These are phyloP conservation scores for Aquilaria malaccensis DNA, from an alignment of 345 rosid genomes.

Conservation along the genomic window DNA sequence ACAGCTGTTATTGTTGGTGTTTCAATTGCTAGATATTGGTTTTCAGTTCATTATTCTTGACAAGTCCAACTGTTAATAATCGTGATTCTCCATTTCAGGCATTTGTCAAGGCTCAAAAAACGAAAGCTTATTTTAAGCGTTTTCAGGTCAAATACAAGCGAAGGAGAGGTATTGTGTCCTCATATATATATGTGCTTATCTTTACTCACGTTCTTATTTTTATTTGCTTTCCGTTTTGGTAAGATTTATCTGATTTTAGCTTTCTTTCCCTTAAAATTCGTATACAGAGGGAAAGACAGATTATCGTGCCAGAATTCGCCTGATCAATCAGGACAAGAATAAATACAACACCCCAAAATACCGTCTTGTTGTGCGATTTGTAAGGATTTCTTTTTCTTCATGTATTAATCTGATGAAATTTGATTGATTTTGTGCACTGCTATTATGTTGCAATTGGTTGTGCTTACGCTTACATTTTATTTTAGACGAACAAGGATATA, in stretches of 20 bases:
- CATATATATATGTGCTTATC: neutral
- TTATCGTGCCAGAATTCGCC: conserved; percentile 76
- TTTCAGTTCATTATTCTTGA: too few species aligned
- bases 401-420: too few species aligned
- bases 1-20: too few species aligned
- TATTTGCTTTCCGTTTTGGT: neutral
- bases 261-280: neutral
- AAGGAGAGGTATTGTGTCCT: conserved; percentile 42
- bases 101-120: conserved; percentile 55
- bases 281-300: conserved; percentile 78
- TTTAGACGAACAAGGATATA: conserved; percentile 63
- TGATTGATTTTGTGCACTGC: too few species aligned
- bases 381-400: conserved; percentile 11
- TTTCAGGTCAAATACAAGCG: conserved; percentile 71
- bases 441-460: too few species aligned
- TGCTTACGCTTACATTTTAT: conserved; percentile 13
- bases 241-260: neutral
- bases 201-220: neutral
- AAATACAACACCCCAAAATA: conserved; percentile 82
- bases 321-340: conserved; percentile 78
- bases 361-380: conserved; percentile 71
- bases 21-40: too few species aligned
- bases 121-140: conserved; percentile 62
- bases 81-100: conserved; percentile 22
- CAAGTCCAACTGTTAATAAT: too few species aligned